phyloP scores from a whole-genome alignment of 495 filamentous ascomycete genomes.

The Parachaetomium inaequale region DNA sequence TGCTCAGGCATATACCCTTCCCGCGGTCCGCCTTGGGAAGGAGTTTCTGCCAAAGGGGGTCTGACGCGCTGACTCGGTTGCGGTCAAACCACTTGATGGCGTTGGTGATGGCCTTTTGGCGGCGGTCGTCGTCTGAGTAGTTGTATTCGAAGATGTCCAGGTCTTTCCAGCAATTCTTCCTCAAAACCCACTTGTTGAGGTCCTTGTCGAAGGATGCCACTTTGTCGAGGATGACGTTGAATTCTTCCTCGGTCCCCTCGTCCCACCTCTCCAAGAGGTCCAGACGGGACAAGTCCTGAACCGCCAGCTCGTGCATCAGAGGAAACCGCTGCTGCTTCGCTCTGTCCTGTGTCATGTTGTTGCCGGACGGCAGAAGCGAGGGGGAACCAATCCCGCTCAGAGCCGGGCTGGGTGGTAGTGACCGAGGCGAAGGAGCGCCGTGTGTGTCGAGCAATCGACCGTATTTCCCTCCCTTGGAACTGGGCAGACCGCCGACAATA shows the following conservation, averaged over 20 bases:
- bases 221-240: conserved; percentile 53
- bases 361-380: conserved; percentile 51
- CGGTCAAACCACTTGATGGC: conserved; percentile 80
- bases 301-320: conserved; percentile 71
- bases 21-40: conserved; percentile 70
- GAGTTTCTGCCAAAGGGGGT: conserved; percentile 76
- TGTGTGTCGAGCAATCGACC: conserved; percentile 41
- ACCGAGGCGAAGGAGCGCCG: conserved; percentile 49
- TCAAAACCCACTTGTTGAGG: conserved; percentile 61
- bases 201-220: conserved; percentile 54
- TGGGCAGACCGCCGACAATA: conserved; percentile 32
- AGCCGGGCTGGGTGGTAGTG: conserved; percentile 62
- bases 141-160: conserved; percentile 77
- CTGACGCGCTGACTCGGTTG: conserved; percentile 64
- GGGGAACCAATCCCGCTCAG: conserved; percentile 50
- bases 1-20: conserved; percentile 76
- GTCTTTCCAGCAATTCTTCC: conserved; percentile 72
- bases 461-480: conserved; percentile 30
- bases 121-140: conserved; percentile 63
- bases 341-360: conserved; percentile 52
- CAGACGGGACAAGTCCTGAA: conserved; percentile 55
- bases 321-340: conserved; percentile 54
- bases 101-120: conserved; percentile 76
- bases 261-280: conserved; percentile 55
- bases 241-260: conserved; percentile 54